These are phyloP conservation scores for Symbiodinium pilosum DNA, from an alignment of 73 alveolate genomes.

Conservation along the genomic window DNA sequence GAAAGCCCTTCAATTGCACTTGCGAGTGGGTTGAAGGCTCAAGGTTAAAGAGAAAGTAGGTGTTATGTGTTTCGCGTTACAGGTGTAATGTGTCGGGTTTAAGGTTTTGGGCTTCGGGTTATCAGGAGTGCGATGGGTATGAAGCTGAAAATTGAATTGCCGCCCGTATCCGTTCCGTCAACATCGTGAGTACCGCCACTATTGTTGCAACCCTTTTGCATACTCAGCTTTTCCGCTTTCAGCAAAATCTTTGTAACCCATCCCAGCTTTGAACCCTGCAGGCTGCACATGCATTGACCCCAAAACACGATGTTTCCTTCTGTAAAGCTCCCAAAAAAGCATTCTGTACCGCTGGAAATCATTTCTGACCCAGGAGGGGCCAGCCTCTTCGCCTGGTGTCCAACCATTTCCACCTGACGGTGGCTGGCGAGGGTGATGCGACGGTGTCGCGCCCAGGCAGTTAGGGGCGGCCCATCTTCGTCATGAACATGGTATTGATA, in stretches of 20 bases:
- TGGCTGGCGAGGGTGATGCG: background rate
- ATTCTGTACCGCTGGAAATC: background rate
- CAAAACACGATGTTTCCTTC: background rate
- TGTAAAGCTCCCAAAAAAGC: background rate
- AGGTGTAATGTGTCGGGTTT: background rate
- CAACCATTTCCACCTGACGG: slow-evolving; percentile 51
- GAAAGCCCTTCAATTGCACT: background rate
- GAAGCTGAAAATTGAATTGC: background rate
- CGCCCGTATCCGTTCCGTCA: background rate
- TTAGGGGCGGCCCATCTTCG: too few relatives aligned
- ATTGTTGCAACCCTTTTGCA: background rate
- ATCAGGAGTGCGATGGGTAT: background rate
- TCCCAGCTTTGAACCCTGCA: too few relatives aligned
- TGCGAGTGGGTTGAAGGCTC: too few relatives aligned
- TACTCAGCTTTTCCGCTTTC: background rate
- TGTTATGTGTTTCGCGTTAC: background rate
- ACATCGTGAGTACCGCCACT: background rate
- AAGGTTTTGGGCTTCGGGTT: background rate
- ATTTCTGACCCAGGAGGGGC: background rate
- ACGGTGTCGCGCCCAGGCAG: background rate
- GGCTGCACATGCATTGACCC: background rate
- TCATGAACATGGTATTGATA: background rate
- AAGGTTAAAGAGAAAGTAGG: background rate
- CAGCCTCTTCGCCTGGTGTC: background rate
- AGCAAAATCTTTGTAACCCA: too few relatives aligned